Conservation (phyloP, 208 protist genomes). For the Porcisia hertigi region DNA sequence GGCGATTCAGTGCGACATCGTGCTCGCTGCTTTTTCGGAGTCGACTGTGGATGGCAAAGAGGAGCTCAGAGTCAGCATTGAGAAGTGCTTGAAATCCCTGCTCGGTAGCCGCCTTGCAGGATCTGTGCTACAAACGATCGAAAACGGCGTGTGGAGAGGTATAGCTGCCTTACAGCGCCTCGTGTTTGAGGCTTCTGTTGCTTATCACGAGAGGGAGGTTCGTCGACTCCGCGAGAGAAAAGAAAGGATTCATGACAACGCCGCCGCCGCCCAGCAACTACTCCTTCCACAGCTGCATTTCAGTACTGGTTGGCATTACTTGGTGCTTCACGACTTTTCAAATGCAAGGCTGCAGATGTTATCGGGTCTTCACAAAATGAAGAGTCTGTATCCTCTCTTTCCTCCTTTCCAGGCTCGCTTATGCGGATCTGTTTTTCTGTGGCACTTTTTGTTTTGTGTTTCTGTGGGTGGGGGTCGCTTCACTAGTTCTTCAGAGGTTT, state of each 20-base stretch:
- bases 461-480: constrained; percentile 40
- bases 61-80: constrained; percentile 11
- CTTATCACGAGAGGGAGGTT: constrained; percentile 33
- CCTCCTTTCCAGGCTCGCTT: constrained; percentile 48
- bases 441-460: constrained; percentile 41
- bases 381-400: constrained; percentile 34
- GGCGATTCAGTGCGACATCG: constrained; percentile 15
- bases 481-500: constrained; percentile 38
- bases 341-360: constrained; percentile 44
- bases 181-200: constrained; percentile 13
- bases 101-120: constrained; percentile 29
- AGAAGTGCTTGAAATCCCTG: constrained; percentile 23
- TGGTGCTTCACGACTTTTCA: constrained; percentile 49
- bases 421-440: constrained; percentile 54
- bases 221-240: constrained; percentile 17
- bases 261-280: neutral
- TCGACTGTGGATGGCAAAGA: neutral
- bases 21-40: constrained; percentile 24
- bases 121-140: constrained; percentile 20
- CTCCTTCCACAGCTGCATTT: constrained; percentile 40
- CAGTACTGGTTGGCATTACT: constrained; percentile 66
- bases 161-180: constrained; percentile 23
- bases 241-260: constrained; percentile 9
- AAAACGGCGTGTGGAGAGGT: constrained; percentile 20
- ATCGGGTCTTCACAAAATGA: constrained; percentile 34